Conservation (phyloP, 2,329 filamentous ascomycete species). For the Cladosporium sp. region DNA sequence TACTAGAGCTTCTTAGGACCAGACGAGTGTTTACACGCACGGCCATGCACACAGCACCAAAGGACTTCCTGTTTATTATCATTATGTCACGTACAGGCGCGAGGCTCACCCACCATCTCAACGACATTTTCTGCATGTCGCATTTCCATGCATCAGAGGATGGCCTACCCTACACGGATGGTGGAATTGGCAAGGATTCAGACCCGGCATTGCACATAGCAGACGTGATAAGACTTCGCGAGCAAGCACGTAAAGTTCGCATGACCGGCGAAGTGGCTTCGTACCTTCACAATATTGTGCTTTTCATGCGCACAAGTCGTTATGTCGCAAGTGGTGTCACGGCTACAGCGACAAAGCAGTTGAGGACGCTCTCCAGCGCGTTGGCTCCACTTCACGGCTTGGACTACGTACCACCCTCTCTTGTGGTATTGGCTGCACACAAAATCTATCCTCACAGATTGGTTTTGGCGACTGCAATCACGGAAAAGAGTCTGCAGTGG, state of each 20-base stretch:
- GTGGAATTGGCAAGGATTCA: background rate
- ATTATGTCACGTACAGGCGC: constrained; percentile 48
- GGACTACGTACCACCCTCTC: constrained; percentile 77
- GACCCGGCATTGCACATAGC: constrained; percentile 33
- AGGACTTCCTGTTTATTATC: constrained; percentile 76
- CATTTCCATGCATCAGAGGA: constrained; percentile 66
- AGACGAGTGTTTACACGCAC: constrained; percentile 75
- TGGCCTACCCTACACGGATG: constrained; percentile 26
- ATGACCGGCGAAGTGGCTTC: constrained; percentile 75
- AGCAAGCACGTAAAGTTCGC: constrained; percentile 58
- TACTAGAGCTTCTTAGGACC: constrained; percentile 72
- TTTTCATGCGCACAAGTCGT: constrained; percentile 84
- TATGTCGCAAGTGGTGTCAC: constrained; percentile 78
- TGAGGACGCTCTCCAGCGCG: constrained; percentile 56
- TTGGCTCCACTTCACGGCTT: constrained; percentile 80
- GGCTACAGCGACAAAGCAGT: constrained; percentile 74
- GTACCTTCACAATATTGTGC: constrained; percentile 83
- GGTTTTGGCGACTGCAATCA: constrained; percentile 63
- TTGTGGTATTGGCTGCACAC: constrained; percentile 76
- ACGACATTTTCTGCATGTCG: constrained; percentile 83
- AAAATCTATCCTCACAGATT: constrained; percentile 91
- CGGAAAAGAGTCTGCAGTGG: constrained; percentile 90
- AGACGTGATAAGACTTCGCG: constrained; percentile 60
- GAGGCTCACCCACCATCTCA: constrained; percentile 51
- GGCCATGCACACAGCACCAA: constrained; percentile 71